Percentiles rank a stretch among this genome's conserved stretches.
phyloP scores from a whole-genome alignment of 176 grass and related monocot species.

The Carex pumila region DNA sequence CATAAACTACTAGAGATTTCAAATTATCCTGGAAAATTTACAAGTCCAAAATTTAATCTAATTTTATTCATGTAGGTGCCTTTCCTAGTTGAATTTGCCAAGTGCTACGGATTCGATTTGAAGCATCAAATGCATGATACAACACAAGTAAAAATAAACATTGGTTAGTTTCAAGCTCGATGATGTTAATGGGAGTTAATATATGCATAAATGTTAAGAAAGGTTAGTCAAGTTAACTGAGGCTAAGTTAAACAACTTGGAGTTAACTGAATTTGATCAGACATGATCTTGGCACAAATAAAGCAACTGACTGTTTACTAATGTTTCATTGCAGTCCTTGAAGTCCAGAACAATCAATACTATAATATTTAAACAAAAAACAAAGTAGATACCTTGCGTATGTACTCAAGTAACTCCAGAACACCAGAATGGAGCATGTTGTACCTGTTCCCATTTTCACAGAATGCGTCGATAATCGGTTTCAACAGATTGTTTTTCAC shows the following conservation, averaged over 20 bases:
- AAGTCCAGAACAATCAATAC: not conserved
- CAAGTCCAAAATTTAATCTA: not conserved
- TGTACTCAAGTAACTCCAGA: constrained; percentile 75
- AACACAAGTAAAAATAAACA: not conserved
- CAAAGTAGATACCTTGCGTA: constrained; percentile 50
- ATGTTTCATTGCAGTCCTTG: not conserved
- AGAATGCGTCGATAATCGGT: constrained; percentile 66
- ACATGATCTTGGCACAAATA: not conserved
- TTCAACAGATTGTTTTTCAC: constrained; percentile 65
- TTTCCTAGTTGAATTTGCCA: not conserved
- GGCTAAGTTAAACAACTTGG: not conserved
- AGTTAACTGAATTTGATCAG: not conserved
- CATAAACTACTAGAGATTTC: constrained; percentile 52
- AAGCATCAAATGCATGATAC: not conserved
- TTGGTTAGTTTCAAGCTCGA: not conserved
- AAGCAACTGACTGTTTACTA: not conserved
- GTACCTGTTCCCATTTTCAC: constrained; percentile 68
- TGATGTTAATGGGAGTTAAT: not conserved
- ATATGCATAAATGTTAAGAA: not conserved
- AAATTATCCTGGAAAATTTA: constrained; percentile 58
- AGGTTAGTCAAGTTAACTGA: not conserved
- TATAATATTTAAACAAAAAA: not conserved
- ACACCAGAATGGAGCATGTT: constrained; percentile 77
- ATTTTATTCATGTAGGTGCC: not conserved
- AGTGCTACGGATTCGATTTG: not conserved